phyloP scores from a whole-genome alignment of 345 rosid species.

The Isatis tinctoria region DNA sequence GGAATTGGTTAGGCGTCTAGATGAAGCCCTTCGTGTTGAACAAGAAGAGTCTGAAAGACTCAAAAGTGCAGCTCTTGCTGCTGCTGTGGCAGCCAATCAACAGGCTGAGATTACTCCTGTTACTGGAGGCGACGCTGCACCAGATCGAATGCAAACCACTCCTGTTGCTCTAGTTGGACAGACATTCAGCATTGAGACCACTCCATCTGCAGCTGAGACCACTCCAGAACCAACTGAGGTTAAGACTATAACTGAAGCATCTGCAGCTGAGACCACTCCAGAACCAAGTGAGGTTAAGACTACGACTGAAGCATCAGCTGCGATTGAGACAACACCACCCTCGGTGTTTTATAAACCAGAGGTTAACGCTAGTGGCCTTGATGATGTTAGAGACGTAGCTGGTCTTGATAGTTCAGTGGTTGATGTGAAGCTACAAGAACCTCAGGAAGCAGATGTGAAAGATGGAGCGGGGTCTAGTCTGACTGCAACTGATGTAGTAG shows the following conservation, averaged over 20 bases:
- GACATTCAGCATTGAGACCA: conserved; percentile 18
- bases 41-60: conserved; percentile 46
- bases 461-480: background rate
- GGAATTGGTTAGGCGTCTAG: conserved; percentile 77
- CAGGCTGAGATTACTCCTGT: background rate
- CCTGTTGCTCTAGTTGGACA: conserved; percentile 10
- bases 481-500: conserved; percentile 10
- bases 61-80: conserved; percentile 9
- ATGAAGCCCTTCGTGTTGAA: conserved; percentile 66
- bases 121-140: background rate
- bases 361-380: conserved; percentile 4
- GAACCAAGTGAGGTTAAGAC: background rate
- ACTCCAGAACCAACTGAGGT: conserved; percentile 5
- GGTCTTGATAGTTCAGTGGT: conserved; percentile 40
- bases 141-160: conserved; percentile 11
- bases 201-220: too few relatives aligned
- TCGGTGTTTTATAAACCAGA: conserved; percentile 7
- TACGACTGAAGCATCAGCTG: conserved; percentile 1
- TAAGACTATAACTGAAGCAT: background rate
- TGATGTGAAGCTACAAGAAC: conserved; percentile 20
- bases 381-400: conserved; percentile 39
- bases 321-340: background rate
- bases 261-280: conserved; percentile 21
- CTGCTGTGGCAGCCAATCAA: conserved; percentile 35
- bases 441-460: conserved; percentile 1